Base-by-base conservation (phyloP, 306 rosid species). In the Heteromeles arbutifolia region DNA sequence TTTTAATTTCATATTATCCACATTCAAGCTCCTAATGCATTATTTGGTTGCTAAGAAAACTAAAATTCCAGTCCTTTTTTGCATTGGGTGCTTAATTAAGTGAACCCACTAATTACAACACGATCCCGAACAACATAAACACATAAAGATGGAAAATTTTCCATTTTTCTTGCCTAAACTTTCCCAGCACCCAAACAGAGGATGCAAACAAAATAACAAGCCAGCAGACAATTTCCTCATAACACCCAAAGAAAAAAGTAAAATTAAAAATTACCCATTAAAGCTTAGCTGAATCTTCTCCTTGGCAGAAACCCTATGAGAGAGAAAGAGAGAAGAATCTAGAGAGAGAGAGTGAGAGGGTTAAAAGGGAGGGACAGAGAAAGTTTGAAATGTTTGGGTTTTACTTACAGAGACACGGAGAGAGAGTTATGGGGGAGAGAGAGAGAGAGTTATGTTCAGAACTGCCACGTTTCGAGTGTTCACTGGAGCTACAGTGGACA, bases 231-330 rank as follows among this genome's bases (percentile, higher is more conserved):
- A 77, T 41, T 57, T 18, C 22, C 29, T 7, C 6, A 19, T 26
- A 75, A 67, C 24, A 29, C 61, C 39, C 4, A 28, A 32, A 62
- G 21, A 21, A 39, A 1, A 50, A 53, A 22, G 26, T 2, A 44
- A 2, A 79, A 17, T 4, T 57, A 2, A 15, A 1, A 41, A 44
- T 65, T 79, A 79, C 87, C 90, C 81, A 70, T 70, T 19, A 58
- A 79, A 74, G 54, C 41, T 52, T 74, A 69, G 83, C 67, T 73
- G 79, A 83, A 41, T 52, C 48, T 37, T 79, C 73, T 34, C 14
- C 65, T 14, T 69, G 79, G 72, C 31, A 39, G 84, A 80, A 87
- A 85, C 88, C 91, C 88, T 83, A 79, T 59, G 82, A 70, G 86
- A 78, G 85, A 79, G 81, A 26, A 48, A 25, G 72, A 37, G 28